Percentiles rank a stretch among this genome's conserved stretches.
These are phyloP conservation scores for Neurospora hispaniola DNA, from an alignment of 495 filamentous ascomycete genomes.

Conservation along the genomic window DNA sequence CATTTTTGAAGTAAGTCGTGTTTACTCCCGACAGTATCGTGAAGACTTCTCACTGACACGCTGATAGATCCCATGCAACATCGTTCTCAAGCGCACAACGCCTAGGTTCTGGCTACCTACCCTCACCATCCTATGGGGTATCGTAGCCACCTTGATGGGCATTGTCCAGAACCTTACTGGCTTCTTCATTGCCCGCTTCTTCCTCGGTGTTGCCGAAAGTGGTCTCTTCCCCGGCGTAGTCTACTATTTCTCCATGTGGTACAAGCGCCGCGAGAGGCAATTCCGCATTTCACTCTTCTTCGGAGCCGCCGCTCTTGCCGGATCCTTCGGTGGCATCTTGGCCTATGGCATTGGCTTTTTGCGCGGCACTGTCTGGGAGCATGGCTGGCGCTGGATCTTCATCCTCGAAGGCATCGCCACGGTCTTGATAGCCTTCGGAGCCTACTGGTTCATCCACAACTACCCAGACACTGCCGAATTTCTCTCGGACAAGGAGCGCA, in stretches of 20 bases:
- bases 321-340: conserved; percentile 70
- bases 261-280: conserved; percentile 58
- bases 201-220: conserved; percentile 44
- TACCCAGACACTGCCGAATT: conserved; percentile 62
- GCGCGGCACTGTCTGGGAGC: conserved; percentile 50
- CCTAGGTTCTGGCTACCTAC: conserved; percentile 48
- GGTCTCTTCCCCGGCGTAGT: conserved; percentile 67
- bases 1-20: conserved; percentile 27
- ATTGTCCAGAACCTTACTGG: conserved; percentile 55
- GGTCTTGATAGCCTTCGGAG: conserved; percentile 45
- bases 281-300: conserved; percentile 71
- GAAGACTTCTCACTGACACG: background rate
- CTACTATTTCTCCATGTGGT: conserved; percentile 82
- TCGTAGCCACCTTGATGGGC: conserved; percentile 62
- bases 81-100: conserved; percentile 60
- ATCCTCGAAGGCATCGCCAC: conserved; percentile 67
- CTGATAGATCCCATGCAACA: conserved; percentile 55
- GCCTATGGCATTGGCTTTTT: conserved; percentile 56
- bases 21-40: background rate
- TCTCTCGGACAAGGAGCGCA: conserved; percentile 51
- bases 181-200: conserved; percentile 53
- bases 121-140: conserved; percentile 36
- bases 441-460: conserved; percentile 64
- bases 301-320: conserved; percentile 60
- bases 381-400: conserved; percentile 79